phyloP scores from a whole-genome alignment of 2,329 filamentous ascomycete species.

The Fusarium setosum region DNA sequence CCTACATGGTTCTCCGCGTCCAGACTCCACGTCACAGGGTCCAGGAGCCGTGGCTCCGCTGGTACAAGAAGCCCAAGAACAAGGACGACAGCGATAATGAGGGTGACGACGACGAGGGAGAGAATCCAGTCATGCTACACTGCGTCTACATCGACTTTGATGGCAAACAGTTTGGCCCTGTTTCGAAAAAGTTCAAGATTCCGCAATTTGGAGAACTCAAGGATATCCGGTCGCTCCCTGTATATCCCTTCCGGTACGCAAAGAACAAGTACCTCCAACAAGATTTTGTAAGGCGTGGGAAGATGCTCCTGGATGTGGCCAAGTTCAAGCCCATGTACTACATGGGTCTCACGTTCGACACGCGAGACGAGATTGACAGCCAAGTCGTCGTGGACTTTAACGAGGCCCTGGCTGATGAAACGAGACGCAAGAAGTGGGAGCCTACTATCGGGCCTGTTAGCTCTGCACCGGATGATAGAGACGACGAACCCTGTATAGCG shows the following conservation, averaged over 20 bases:
- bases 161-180: slow-evolving; percentile 43
- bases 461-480: neutral
- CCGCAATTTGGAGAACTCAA: slow-evolving; percentile 41
- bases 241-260: slow-evolving; percentile 42
- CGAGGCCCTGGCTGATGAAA: slow-evolving; percentile 27
- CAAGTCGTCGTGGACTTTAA: slow-evolving; percentile 48
- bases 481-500: neutral
- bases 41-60: neutral
- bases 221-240: slow-evolving; percentile 32
- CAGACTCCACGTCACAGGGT: neutral
- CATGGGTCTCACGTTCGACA: slow-evolving; percentile 34
- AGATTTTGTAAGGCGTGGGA: slow-evolving; percentile 33
- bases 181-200: slow-evolving; percentile 36
- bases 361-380: slow-evolving; percentile 45
- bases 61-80: neutral
- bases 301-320: slow-evolving; percentile 31
- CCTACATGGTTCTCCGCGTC: neutral
- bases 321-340: slow-evolving; percentile 44
- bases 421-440: neutral
- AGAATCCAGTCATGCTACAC: neutral
- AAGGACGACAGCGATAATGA: neutral
- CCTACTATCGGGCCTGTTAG: neutral
- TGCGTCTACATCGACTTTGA: slow-evolving; percentile 43
- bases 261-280: no score
- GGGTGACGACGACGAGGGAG: neutral